Conservation (phyloP, 139 green algal species). For the Micromonas pusilla region DNA sequence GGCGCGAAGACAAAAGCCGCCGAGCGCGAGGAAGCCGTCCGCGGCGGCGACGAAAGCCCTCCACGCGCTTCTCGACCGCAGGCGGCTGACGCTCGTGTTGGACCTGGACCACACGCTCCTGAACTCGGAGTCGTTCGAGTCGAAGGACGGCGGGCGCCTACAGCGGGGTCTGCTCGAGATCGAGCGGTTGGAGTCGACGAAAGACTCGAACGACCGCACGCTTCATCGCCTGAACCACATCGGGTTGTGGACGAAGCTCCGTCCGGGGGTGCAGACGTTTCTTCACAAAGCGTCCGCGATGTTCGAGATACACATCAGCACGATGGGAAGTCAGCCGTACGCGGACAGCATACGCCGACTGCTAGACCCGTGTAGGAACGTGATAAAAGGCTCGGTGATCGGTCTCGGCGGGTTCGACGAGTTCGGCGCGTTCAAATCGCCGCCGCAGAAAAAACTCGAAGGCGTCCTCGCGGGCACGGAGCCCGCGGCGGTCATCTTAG, state of each 20-base stretch:
- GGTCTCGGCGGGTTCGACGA: background rate
- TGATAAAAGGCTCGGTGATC: constrained; percentile 34
- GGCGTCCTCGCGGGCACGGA: background rate
- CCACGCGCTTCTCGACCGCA: background rate
- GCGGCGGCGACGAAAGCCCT: background rate
- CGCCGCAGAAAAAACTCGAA: background rate
- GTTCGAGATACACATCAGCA: constrained; percentile 91
- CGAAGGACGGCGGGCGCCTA: constrained; percentile 35
- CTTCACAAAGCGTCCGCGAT: constrained; percentile 28
- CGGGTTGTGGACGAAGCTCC: constrained; percentile 87
- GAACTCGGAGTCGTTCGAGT: constrained; percentile 57
- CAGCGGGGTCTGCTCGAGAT: background rate
- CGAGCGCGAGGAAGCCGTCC: background rate
- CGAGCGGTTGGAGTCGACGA: background rate
- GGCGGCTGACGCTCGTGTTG: constrained; percentile 64
- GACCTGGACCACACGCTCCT: constrained; percentile 95
- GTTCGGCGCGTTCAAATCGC: background rate
- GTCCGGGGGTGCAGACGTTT: constrained; percentile 59
- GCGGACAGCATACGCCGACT: constrained; percentile 63
- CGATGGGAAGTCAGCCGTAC: constrained; percentile 82
- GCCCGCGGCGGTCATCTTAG: background rate
- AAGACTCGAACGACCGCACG: background rate
- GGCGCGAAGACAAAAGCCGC: no score
- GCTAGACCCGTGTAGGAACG: constrained; percentile 38
- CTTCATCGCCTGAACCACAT: constrained; percentile 30